Conservation (phyloP, 768 basidiomycete species). For the Arthromyces matolae region DNA sequence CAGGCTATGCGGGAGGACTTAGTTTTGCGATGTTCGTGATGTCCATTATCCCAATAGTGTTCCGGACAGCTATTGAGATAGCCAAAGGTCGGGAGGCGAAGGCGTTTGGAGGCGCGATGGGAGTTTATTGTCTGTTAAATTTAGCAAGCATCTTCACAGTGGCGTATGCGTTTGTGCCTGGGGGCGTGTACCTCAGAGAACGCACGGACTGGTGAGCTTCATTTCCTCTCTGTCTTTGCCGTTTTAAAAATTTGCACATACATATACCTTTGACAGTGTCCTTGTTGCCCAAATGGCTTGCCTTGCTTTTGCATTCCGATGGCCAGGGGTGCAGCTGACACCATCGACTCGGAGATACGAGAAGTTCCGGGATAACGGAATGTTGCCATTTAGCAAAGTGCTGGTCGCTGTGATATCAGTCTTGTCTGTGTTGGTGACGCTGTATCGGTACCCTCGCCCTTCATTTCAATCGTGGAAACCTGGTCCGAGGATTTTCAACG, state of each 20-base stretch:
- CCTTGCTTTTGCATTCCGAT: constrained; percentile 46
- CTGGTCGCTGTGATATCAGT: constrained; percentile 39
- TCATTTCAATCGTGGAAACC: constrained; percentile 57
- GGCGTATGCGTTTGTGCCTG: constrained; percentile 89
- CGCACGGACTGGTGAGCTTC: constrained; percentile 61
- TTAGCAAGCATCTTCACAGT: constrained; percentile 79
- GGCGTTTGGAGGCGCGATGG: constrained; percentile 54
- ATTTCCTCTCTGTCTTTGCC: neutral
- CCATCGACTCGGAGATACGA: neutral
- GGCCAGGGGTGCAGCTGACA: constrained; percentile 19
- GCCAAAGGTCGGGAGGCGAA: constrained; percentile 39
- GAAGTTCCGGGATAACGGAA: neutral
- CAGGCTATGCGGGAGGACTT: constrained; percentile 67
- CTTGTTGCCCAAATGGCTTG: constrained; percentile 48
- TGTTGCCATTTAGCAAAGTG: constrained; percentile 26
- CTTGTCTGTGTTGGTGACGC: constrained; percentile 47
- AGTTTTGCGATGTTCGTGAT: constrained; percentile 59
- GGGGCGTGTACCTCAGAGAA: constrained; percentile 71
- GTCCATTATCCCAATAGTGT: constrained; percentile 54
- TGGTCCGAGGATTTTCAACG: constrained; percentile 65
- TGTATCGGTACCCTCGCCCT: constrained; percentile 48
- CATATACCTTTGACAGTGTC: constrained; percentile 36
- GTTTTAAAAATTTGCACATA: neutral
- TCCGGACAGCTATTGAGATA: constrained; percentile 43
- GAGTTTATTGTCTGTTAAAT: constrained; percentile 58